A percentile compares a stretch with the other conserved stretches of the same genome.
phyloP scores from a whole-genome alignment of 78 protist genomes.

The Blattamonas nauphoetae region DNA sequence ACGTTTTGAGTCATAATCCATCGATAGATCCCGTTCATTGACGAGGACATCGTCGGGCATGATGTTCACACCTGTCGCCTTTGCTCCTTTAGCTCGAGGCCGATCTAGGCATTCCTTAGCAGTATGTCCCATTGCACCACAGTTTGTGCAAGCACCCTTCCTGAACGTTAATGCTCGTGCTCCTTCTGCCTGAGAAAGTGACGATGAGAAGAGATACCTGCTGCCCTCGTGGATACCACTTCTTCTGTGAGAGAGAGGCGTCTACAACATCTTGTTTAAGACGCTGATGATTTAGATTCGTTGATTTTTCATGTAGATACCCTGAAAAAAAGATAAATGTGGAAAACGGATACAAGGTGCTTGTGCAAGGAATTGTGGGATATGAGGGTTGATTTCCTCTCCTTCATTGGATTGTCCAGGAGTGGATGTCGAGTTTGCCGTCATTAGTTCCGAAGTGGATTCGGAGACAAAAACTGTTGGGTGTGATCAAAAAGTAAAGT shows the following conservation, averaged over 20 bases:
- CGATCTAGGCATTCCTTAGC: constrained; percentile 63
- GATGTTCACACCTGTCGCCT: constrained; percentile 45
- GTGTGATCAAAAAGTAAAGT: too few species aligned
- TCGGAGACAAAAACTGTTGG: too few species aligned
- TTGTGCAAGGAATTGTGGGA: constrained; percentile 60
- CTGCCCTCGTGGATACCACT: constrained; percentile 49
- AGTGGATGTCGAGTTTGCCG: too few species aligned
- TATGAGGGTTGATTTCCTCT: constrained; percentile 49
- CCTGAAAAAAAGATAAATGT: neutral
- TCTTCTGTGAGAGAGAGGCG: constrained; percentile 14
- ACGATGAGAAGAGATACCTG: neutral
- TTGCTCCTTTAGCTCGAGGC: constrained; percentile 80
- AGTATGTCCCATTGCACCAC: constrained; percentile 91
- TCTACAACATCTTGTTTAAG: neutral
- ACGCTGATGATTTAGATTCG: constrained; percentile 70
- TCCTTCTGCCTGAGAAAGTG: constrained; percentile 20
- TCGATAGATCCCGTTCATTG: neutral
- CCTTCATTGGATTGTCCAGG: too few species aligned
- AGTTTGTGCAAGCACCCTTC: constrained; percentile 95
- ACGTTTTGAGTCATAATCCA: constrained; percentile 69
- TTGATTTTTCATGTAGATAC: constrained; percentile 38
- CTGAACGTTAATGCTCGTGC: constrained; percentile 57
- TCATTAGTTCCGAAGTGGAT: too few species aligned
- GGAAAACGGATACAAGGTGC: constrained; percentile 64
- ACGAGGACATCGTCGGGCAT: constrained; percentile 61